Conservation (phyloP, 169 alveolate species). For the Eimeria sp. region DNA sequence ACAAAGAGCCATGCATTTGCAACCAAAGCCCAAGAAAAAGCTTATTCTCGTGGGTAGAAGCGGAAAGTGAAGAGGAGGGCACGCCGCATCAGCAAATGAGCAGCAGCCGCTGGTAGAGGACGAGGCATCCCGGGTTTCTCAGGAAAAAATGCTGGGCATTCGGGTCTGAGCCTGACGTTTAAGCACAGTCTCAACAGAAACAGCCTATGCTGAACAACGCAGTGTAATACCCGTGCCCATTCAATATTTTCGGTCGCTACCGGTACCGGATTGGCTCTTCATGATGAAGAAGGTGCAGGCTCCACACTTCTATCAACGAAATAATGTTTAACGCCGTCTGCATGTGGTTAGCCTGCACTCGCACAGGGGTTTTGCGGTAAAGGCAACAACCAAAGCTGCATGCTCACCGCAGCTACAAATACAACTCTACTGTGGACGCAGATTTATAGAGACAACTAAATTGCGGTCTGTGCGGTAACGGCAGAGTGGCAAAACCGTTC, state of each 20-base stretch:
- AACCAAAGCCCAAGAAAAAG: not conserved
- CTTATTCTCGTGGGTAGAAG: not conserved
- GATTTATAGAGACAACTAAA: too few species aligned
- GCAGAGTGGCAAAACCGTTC: too few species aligned
- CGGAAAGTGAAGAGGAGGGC: not conserved
- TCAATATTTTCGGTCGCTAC: not conserved
- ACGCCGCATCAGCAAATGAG: not conserved
- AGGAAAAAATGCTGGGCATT: not conserved
- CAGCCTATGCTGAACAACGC: not conserved
- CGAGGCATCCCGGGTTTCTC: not conserved
- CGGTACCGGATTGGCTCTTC: not conserved
- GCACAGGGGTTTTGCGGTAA: too few species aligned
- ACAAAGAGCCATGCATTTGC: not conserved
- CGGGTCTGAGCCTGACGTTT: not conserved
- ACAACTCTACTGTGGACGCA: too few species aligned
- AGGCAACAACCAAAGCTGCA: too few species aligned
- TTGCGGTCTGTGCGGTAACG: too few species aligned
- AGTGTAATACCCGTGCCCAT: not conserved
- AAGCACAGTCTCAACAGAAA: not conserved
- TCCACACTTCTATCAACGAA: too few species aligned
- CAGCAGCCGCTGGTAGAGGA: not conserved
- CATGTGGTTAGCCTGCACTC: too few species aligned
- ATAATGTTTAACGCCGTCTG: too few species aligned
- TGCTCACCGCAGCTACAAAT: too few species aligned
- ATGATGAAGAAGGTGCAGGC: too few species aligned